Evolutionary conservation across 805 yeast genomes (phyloP), one percentile per base, ranked within the genome.

Genomic region (Saccharomyces eubayanus): DNA sequence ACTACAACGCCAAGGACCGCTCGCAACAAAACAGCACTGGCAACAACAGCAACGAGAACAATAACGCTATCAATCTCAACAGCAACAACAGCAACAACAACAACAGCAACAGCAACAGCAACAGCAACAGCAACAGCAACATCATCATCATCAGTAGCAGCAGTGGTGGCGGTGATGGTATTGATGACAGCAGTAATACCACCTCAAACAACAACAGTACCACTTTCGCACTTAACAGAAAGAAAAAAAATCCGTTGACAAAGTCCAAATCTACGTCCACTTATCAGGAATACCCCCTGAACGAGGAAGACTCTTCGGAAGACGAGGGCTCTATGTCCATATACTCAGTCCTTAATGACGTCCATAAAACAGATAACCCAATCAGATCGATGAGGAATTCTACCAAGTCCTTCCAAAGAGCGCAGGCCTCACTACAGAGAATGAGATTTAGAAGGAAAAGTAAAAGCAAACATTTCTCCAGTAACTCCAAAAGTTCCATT

Each of bases 281-380:
- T 36, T 36, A 36, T 16, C 21, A 16, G 16, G 43, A 36, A 10
- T 36, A 36, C 16, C 43, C 49, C 31, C 50, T 53, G 65, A 58
- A 48, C 51, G 58, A 69, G 47, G 62, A 61, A 36, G 64, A 57
- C 12, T 59, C 59, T 8, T 58, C 68, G 5, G 89, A 83, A 61
- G 87, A 84, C 64, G 88, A 84, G 59, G 80, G 81, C 11, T 84
- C 83, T 0, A 82, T 84, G 87, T 82, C 87, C 0, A 65, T 83
- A 24, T 83, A 83, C 61, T 78, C 85, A 0, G 78, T 84, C 0
- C 64, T 83, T n/a, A 72, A 74, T 53, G 69, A 62, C 31, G 69
- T 67, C 11, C 53, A 64, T 1, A 67, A 64, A 47, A 73, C 71
- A 20, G 68, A 67, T 47, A 64, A 69, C 31, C 71, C 68, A 20